Conservation (phyloP, 192 early-diverging fungal genomes). For the Linnemannia zychae region DNA sequence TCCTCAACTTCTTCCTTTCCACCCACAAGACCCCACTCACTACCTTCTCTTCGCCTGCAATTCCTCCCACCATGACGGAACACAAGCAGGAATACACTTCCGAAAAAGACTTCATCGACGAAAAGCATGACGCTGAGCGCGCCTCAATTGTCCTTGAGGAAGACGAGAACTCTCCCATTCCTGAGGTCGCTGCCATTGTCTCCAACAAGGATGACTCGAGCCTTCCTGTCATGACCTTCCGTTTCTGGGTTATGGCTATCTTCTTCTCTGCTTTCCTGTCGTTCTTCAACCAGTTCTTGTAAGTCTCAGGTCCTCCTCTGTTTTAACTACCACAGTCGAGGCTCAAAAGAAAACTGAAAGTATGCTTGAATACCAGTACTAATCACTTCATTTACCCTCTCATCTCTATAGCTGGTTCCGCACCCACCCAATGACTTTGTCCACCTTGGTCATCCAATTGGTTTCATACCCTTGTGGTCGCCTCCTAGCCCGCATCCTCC, state of each 20-base stretch:
- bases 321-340: too few relatives aligned
- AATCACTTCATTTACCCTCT: too few relatives aligned
- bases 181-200: slow-evolving; percentile 53
- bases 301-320: background rate
- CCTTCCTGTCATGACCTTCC: slow-evolving; percentile 63
- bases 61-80: too few relatives aligned
- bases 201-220: slow-evolving; percentile 58
- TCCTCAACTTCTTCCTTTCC: background rate
- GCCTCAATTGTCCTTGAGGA: slow-evolving; percentile 39
- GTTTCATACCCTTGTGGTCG: slow-evolving; percentile 64
- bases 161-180: slow-evolving; percentile 56
- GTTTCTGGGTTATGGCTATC: slow-evolving; percentile 55
- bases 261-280: slow-evolving; percentile 32
- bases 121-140: slow-evolving; percentile 40
- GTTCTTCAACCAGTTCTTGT: slow-evolving; percentile 49
- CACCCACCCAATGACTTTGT: slow-evolving; percentile 55
- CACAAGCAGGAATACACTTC: slow-evolving; percentile 30
- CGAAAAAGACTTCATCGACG: slow-evolving; percentile 40
- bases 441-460: slow-evolving; percentile 63
- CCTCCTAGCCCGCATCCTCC: slow-evolving; percentile 56
- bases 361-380: too few relatives aligned
- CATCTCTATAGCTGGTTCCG: slow-evolving; percentile 55
- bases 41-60: too few relatives aligned
- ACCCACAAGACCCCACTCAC: background rate
- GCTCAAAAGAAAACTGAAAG: too few relatives aligned